phyloP scores from a whole-genome alignment of 257 asterid genomes.

The Scutellaria barbata region DNA sequence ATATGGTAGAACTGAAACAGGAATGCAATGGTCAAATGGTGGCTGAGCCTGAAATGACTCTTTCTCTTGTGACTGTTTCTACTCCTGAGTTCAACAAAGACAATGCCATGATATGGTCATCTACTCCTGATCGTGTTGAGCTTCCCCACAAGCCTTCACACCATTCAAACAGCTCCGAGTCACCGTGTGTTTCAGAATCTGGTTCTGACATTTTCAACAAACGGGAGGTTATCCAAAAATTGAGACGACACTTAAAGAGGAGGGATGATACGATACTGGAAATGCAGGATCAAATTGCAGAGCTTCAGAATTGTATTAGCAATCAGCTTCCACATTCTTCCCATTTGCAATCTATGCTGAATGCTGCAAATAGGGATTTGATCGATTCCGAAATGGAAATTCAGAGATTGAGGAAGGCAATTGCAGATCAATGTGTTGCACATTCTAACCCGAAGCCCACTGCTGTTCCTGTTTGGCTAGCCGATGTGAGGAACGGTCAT shows the following conservation, averaged over 20 bases:
- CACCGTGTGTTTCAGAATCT: constrained; percentile 87
- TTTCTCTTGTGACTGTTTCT: constrained; percentile 50
- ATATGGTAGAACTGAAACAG: constrained; percentile 48
- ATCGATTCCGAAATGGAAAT: constrained; percentile 84
- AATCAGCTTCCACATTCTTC: constrained; percentile 70
- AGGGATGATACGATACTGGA: constrained; percentile 88
- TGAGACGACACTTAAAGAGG: constrained; percentile 90
- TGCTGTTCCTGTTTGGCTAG: constrained; percentile 12
- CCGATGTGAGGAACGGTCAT: constrained; percentile 52
- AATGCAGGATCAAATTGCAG: constrained; percentile 91
- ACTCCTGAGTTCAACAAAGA: constrained; percentile 68
- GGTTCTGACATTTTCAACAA: constrained; percentile 89
- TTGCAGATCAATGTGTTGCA: constrained; percentile 80
- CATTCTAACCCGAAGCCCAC: constrained; percentile 35
- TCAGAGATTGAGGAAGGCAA: constrained; percentile 81
- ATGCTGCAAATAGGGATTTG: constrained; percentile 74
- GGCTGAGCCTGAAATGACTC: constrained; percentile 12
- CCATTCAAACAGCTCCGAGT: constrained; percentile 89
- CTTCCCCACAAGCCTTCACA: constrained; percentile 83
- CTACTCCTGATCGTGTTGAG: constrained; percentile 85
- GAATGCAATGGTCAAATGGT: constrained; percentile 48
- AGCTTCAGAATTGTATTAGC: constrained; percentile 63
- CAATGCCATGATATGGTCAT: constrained; percentile 72
- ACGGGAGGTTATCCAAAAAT: constrained; percentile 87
- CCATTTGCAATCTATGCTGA: constrained; percentile 74